Evolutionary conservation across 2,329 filamentous ascomycete genomes (phyloP), one percentile per base, ranked within the genome.

Genomic region (Cercospora citrullina): DNA sequence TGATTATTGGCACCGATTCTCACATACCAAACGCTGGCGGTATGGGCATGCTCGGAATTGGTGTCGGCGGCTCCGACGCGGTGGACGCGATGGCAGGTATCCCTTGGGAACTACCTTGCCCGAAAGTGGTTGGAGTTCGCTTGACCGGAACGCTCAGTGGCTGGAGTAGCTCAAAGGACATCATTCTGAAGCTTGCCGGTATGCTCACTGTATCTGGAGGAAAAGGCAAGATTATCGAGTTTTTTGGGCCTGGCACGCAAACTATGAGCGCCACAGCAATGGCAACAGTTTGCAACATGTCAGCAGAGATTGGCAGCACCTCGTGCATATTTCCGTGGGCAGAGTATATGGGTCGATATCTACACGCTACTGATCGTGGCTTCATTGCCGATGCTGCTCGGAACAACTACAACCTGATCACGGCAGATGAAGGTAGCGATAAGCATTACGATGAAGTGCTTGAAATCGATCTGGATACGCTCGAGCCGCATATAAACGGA

Each of bases 271-370:
- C 87, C 76, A 97, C 94, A 70, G 94, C 94, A 77, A 94, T 94
- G 90, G 93, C 85, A 18, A 96, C 92, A 1, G 91, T 94, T 69
- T 87, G 85, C 78, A 86, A 87, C 79, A 81, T 66, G 65, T 63
- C 18, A 59, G 53, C 66, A 39, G 89, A 91, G 76, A 90, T 91
- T 72, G 91, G 91, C 77, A 90, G 94, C 66, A 97, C 94, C n/a
- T 97, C 94, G 60, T 96, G 93, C 16, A 78, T 97, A 48, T 98
- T 98, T 90, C 93, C 93, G 74, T 98, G 96, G 89, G 96, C 95
- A 84, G 91, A 97, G 81, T 89, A 91, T 79, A 96, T 97, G 93
- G 33, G 91, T 86, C 91, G 97, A 79, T 99, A 97, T 85, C 88
- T 99, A 53, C 85, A 84, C 57, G 92, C 93, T 48, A 98, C 94